Conservation (phyloP, 495 filamentous ascomycete species). For the Xylaria sp. region DNA sequence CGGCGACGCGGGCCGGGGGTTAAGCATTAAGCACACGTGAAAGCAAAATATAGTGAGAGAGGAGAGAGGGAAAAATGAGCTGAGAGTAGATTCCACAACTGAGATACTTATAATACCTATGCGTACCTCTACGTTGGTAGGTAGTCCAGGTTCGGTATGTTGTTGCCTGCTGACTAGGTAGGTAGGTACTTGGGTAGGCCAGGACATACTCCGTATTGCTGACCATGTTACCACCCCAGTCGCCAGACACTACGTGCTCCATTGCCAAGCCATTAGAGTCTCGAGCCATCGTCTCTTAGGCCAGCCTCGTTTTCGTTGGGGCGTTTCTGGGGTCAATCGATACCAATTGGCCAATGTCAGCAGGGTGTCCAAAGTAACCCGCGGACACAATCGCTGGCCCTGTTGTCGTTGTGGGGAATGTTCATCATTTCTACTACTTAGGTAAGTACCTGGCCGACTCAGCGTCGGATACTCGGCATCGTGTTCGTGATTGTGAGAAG, state of each 20-base stretch:
- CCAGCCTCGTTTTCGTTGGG: background rate
- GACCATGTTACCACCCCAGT: slow-evolving; percentile 18
- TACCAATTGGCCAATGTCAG: slow-evolving; percentile 8
- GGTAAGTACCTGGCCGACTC: background rate
- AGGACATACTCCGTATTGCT: background rate
- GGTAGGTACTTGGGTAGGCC: too few species aligned
- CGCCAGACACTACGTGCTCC: background rate
- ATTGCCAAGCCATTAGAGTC: slow-evolving; percentile 12
- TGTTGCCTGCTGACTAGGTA: slow-evolving; percentile 6
- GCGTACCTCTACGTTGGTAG: background rate
- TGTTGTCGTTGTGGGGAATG: slow-evolving; percentile 3
- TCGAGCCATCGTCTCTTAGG: background rate
- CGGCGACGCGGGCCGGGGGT: background rate
- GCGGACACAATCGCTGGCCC: slow-evolving; percentile 1
- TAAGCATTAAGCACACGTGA: background rate
- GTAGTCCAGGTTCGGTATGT: background rate
- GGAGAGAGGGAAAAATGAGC: background rate
- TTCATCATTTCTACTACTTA: slow-evolving; percentile 1
- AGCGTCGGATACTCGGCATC: slow-evolving; percentile 32
- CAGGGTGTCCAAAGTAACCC: background rate
- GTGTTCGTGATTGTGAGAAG: background rate
- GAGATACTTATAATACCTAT: slow-evolving; percentile 13
- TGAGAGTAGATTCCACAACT: slow-evolving; percentile 10
- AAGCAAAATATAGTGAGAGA: background rate
- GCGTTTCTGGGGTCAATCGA: background rate